phyloP scores from a whole-genome alignment of 257 asterid species.

The Penstemon davidsonii region DNA sequence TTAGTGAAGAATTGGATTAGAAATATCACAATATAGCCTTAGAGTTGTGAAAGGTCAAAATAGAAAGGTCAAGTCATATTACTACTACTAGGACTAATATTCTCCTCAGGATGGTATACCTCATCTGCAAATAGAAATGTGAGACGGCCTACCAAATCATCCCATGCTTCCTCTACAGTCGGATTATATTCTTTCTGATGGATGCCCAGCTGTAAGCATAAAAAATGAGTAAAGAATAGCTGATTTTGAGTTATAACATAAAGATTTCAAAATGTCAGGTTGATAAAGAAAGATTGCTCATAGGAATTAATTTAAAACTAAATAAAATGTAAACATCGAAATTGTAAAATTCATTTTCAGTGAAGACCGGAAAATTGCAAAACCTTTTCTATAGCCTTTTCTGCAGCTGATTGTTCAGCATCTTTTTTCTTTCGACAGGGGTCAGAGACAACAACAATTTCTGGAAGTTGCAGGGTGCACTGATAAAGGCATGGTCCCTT shows the following conservation, averaged over 20 bases:
- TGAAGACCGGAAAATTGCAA: background rate
- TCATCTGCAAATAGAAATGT: conserved; percentile 67
- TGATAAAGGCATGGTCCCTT: conserved; percentile 71
- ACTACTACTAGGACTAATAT: conserved; percentile 9
- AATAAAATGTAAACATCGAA: background rate
- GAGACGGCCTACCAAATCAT: conserved; percentile 64
- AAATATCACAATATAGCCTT: background rate
- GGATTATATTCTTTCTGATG: conserved; percentile 58
- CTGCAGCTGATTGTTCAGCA: conserved; percentile 95
- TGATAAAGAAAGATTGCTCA: conserved; percentile 4
- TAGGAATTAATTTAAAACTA: background rate
- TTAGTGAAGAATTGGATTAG: background rate
- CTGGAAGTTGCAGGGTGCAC: conserved; percentile 79
- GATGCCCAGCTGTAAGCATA: conserved; percentile 69
- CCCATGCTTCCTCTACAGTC: conserved; percentile 72
- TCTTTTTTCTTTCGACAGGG: conserved; percentile 68
- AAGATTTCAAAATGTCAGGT: conserved; percentile 1
- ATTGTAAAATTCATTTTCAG: background rate
- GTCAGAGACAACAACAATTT: conserved; percentile 65
- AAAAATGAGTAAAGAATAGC: conserved; percentile 21
- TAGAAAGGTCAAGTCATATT: conserved; percentile 13
- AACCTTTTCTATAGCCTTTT: conserved; percentile 86
- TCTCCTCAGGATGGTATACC: conserved; percentile 46
- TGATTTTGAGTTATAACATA: conserved; percentile 17
- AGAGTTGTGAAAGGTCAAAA: background rate